Evolutionary conservation across 2,329 filamentous ascomycete genomes (phyloP).

Genomic region (Epichloe amarillans): DNA sequence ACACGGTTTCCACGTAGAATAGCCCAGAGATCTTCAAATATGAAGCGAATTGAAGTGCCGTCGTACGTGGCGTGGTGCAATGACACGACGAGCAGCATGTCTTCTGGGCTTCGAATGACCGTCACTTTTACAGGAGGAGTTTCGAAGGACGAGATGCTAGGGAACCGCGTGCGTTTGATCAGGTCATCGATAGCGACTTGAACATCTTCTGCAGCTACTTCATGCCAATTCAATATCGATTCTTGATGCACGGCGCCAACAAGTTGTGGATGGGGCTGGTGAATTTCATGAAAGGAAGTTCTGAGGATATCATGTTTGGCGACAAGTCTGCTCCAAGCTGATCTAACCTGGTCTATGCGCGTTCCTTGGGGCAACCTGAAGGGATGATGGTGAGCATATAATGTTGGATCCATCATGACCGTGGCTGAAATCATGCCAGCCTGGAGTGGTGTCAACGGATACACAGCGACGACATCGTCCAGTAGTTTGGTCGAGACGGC

Average conservation of each 20-base stretch:
- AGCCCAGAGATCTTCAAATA: not conserved
- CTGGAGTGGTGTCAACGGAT: conserved; percentile 14
- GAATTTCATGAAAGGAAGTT: conserved; percentile 14
- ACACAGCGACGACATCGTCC: conserved; percentile 12
- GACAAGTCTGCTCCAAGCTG: conserved; percentile 9
- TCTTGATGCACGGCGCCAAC: conserved; percentile 3
- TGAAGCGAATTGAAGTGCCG: not conserved
- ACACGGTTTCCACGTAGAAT: not conserved
- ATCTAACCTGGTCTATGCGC: conserved; percentile 5
- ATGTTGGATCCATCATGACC: conserved; percentile 8
- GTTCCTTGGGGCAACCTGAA: conserved; percentile 4
- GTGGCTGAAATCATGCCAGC: conserved; percentile 10
- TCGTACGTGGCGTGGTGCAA: not conserved
- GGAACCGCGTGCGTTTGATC: not conserved
- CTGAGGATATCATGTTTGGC: conserved; percentile 11
- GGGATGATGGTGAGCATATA: conserved; percentile 9
- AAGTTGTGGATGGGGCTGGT: not conserved
- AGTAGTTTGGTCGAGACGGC: conserved; percentile 1
- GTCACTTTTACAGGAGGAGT: not conserved
- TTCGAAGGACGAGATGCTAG: not conserved
- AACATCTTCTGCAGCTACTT: not conserved
- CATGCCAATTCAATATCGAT: not conserved
- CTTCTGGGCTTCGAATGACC: not conserved
- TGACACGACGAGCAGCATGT: not conserved
- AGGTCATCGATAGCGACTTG: not conserved